These are phyloP conservation scores for Schoenoplectus triqueter DNA, from an alignment of 202 grass and related monocot species.

Conservation along the genomic window DNA sequence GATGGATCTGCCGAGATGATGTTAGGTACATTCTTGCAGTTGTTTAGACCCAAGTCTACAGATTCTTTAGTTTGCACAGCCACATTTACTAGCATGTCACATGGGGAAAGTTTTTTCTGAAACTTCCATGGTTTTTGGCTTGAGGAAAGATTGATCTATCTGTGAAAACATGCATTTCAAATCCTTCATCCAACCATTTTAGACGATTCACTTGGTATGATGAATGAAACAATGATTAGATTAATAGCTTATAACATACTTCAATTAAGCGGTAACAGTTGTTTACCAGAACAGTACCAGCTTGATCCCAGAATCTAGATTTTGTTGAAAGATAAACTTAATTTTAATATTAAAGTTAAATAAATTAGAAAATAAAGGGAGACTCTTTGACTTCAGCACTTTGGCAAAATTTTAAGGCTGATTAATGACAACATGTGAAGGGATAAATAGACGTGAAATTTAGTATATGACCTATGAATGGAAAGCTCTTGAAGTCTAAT, in stretches of 20 bases:
- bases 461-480: no score
- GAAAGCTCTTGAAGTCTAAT: no score
- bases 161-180: constrained; percentile 81
- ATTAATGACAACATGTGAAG: no score
- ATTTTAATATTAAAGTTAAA: no score
- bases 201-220: constrained; percentile 62
- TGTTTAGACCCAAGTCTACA: constrained; percentile 58
- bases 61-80: constrained; percentile 52
- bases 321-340: no score
- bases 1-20: constrained; percentile 44
- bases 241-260: neutral
- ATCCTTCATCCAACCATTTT: constrained; percentile 84
- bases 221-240: constrained; percentile 27
- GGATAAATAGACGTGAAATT: no score
- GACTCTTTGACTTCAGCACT: no score
- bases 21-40: constrained; percentile 63
- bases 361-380: no score
- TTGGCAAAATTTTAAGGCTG: no score
- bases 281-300: neutral
- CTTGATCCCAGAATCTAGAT: neutral
- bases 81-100: constrained; percentile 78
- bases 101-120: constrained; percentile 52
- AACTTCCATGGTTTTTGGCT: constrained; percentile 30
- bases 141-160: constrained; percentile 47
- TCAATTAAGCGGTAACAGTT: constrained; percentile 10